phyloP scores from a whole-genome alignment of 1,139 yeast genomes.

The Protomyces lactucae-debilis region DNA sequence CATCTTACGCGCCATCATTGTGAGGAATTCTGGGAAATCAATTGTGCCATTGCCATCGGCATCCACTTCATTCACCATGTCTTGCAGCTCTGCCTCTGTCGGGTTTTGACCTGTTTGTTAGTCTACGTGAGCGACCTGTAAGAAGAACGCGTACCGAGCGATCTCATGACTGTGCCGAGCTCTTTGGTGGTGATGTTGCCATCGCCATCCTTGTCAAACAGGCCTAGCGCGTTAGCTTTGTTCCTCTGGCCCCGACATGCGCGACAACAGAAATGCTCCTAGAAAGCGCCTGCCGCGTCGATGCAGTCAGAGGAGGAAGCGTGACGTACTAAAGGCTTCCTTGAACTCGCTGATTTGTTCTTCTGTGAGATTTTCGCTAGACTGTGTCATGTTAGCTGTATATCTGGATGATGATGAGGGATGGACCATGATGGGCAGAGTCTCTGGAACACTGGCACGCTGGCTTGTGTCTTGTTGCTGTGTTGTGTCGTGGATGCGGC shows the following conservation, averaged over 20 bases:
- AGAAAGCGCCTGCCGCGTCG: not conserved
- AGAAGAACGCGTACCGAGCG: slow-evolving; percentile 55
- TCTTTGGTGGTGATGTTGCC: slow-evolving; percentile 94
- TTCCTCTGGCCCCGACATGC: not conserved
- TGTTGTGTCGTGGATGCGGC: too few relatives aligned
- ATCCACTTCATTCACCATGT: slow-evolving; percentile 95
- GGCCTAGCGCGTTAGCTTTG: slow-evolving; percentile 12
- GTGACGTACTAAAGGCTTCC: slow-evolving; percentile 95
- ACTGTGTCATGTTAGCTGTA: not conserved
- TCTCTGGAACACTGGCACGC: too few relatives aligned
- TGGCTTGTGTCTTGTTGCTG: too few relatives aligned
- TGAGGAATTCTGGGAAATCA: slow-evolving; percentile 48
- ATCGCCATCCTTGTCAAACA: slow-evolving; percentile 59
- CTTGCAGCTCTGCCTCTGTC: slow-evolving; percentile 89
- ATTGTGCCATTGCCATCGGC: slow-evolving; percentile 91
- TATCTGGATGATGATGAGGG: not conserved
- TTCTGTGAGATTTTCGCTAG: slow-evolving; percentile 23
- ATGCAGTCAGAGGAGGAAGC: slow-evolving; percentile 45
- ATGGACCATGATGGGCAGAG: too few relatives aligned
- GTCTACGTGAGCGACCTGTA: not conserved
- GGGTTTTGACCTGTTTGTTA: slow-evolving; percentile 59
- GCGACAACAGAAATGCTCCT: not conserved
- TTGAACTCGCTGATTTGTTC: slow-evolving; percentile 57
- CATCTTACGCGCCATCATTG: slow-evolving; percentile 92
- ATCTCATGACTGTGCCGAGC: slow-evolving; percentile 96